Evolutionary conservation across 2,329 filamentous ascomycete genomes (phyloP), one percentile per base, ranked within the genome.

Genomic region (Alternaria sp.): DNA sequence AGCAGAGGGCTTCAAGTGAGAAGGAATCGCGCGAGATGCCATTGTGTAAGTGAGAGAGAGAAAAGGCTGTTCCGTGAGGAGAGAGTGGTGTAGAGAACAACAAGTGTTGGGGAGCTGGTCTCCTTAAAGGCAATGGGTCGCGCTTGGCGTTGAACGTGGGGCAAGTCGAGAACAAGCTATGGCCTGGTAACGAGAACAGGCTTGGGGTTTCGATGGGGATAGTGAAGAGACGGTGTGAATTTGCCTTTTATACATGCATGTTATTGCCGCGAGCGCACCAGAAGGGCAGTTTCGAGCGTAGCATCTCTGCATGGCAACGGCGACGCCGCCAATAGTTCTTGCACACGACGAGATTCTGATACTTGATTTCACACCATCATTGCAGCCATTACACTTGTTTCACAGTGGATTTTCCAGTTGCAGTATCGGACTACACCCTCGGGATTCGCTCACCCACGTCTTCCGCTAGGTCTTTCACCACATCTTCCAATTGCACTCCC

Each of bases 11-110:
- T 93, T 94, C 74, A 97, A 86, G 85, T 96, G 94, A 43, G 91
- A 85, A 67, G 94, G 93, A 72, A 97, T 84, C 66, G 92, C 91
- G 71, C 84, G 83, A 75, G 87, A 85, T 67, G 91, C 89, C 91
- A 94, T 94, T 73, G 71, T 83, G 68, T 73, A 28, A 54, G 55
- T 59, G 26, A 42, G 47, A 34, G 39, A 46, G 48, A 34, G 24
- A 56, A 24, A 26, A 52, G 46, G 30, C 38, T n/a, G 24, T 49
- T 60, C 51, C 57, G 53, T 34, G 47, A 32, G 39, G 58, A 38
- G 41, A 59, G 54, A 58, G 61, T 51, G 53, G 54, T 46, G 53
- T 51, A 47, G 41, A 30, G 57, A 54, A 57, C 59, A 64, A 59
- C 52, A 63, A 60, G 57, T 62, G 60, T 59, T 57, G 60, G 64